These are phyloP conservation scores for Solanum hybrid DNA, from an alignment of 305 asterid genomes.

Conservation along the genomic window DNA sequence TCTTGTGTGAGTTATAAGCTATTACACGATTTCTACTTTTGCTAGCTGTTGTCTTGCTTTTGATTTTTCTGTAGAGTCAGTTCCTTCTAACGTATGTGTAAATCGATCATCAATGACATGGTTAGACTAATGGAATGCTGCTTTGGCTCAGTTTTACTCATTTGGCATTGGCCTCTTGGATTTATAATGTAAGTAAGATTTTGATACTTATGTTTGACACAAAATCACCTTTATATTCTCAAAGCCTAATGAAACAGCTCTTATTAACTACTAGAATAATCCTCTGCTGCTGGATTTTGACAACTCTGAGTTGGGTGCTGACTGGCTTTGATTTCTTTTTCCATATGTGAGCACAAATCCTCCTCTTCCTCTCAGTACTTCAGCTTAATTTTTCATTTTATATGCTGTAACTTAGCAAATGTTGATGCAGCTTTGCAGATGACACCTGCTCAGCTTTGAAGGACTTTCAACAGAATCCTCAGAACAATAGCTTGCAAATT, in stretches of 20 bases:
- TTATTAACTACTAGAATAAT: constrained; percentile 26
- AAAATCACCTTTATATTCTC: not conserved
- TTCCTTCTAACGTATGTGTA: constrained; percentile 20
- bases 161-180: constrained; percentile 39
- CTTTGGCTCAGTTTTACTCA: constrained; percentile 44
- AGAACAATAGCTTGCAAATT: constrained; percentile 24
- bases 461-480: constrained; percentile 29
- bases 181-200: constrained; percentile 33
- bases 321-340: constrained; percentile 43
- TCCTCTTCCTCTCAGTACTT: not conserved
- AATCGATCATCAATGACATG: constrained; percentile 18
- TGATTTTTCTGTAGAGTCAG: constrained; percentile 1
- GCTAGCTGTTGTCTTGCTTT: not conserved
- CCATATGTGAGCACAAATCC: constrained; percentile 27
- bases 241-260: not conserved
- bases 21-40: not conserved
- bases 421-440: constrained; percentile 27
- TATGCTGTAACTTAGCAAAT: not conserved
- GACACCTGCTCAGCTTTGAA: constrained; percentile 41
- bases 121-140: constrained; percentile 43
- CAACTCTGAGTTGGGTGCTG: constrained; percentile 39
- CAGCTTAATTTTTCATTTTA: not conserved
- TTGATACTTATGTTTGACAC: not conserved
- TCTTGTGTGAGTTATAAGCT: not conserved
- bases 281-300: constrained; percentile 41